These are phyloP conservation scores for Cyclaneusma minus DNA, from an alignment of 2,329 filamentous ascomycete genomes.

Conservation along the genomic window DNA sequence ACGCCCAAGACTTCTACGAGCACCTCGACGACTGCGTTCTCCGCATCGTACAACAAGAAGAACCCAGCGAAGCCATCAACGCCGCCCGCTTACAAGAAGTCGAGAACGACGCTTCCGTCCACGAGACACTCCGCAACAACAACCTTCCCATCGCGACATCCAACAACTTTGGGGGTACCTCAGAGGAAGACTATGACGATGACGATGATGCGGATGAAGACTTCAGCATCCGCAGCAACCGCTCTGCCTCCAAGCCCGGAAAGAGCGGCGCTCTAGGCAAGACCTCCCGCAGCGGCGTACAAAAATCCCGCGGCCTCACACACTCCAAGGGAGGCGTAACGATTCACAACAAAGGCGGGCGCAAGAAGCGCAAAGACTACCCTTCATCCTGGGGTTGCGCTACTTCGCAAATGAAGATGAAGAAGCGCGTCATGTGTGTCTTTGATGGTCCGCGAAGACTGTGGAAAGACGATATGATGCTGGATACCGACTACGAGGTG, in stretches of 20 bases:
- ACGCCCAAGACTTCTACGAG: slow-evolving; percentile 93
- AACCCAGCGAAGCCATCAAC: slow-evolving; percentile 54
- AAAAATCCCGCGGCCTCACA: slow-evolving; percentile 59
- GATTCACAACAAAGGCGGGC: slow-evolving; percentile 39
- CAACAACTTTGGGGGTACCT: slow-evolving; percentile 37
- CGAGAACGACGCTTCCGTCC: slow-evolving; percentile 45
- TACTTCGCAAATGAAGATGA: slow-evolving; percentile 91
- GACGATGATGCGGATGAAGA: slow-evolving; percentile 40
- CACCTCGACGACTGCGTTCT: slow-evolving; percentile 70
- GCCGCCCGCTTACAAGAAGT: slow-evolving; percentile 50
- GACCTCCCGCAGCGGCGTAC: slow-evolving; percentile 32
- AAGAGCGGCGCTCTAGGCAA: slow-evolving; percentile 12
- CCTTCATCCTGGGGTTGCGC: slow-evolving; percentile 88
- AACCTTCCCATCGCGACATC: slow-evolving; percentile 22
- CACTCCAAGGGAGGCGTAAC: slow-evolving; percentile 61
- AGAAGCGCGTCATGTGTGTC: slow-evolving; percentile 87
- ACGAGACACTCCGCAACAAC: slow-evolving; percentile 49
- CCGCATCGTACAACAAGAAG: slow-evolving; percentile 56
- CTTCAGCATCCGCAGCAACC: slow-evolving; percentile 33
- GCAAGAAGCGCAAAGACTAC: slow-evolving; percentile 88
- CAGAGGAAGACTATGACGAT: slow-evolving; percentile 39
- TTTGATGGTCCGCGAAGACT: slow-evolving; percentile 79
- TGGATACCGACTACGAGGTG: slow-evolving; percentile 87
- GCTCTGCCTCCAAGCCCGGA: slow-evolving; percentile 22
- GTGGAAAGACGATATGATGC: slow-evolving; percentile 98